These are phyloP conservation scores for Ogataea paradorogensis DNA, from an alignment of 805 yeast genomes.

Conservation along the genomic window DNA sequence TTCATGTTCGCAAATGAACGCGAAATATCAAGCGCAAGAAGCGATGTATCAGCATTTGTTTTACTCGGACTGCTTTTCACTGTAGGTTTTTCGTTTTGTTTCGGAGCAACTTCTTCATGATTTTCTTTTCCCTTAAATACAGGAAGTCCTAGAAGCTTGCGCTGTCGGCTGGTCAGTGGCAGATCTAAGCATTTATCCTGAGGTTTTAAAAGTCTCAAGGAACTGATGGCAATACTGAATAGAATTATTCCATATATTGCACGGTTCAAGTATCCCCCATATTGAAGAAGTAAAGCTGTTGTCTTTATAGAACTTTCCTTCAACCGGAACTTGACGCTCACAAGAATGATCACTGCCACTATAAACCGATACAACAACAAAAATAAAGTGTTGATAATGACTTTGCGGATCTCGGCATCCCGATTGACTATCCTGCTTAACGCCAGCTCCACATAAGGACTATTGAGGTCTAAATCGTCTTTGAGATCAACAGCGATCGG, in stretches of 20 bases:
- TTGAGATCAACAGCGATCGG: not conserved
- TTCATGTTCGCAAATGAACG: conserved; percentile 31
- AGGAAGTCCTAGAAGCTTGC: conserved; percentile 44
- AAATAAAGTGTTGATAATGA: conserved; percentile 30
- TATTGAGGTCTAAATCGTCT: conserved; percentile 19
- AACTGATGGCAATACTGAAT: conserved; percentile 30
- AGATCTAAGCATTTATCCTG: conserved; percentile 51
- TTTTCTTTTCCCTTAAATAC: conserved; percentile 6
- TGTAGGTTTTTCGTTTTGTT: not conserved
- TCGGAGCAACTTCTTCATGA: conserved; percentile 7
- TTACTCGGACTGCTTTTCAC: conserved; percentile 4
- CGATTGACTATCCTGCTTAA: conserved; percentile 42
- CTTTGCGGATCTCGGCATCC: conserved; percentile 35
- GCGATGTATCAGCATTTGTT: conserved; percentile 19
- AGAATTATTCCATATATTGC: conserved; percentile 26
- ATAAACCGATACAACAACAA: conserved; percentile 32
- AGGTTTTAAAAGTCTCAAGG: conserved; percentile 35
- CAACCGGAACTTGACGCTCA: conserved; percentile 17
- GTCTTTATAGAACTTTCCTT: not conserved
- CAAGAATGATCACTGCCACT: conserved; percentile 22
- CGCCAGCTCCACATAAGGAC: conserved; percentile 45
- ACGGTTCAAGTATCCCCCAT: conserved; percentile 18
- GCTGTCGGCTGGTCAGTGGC: conserved; percentile 45
- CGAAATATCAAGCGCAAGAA: conserved; percentile 25
- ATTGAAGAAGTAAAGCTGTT: not conserved